Base-by-base conservation (phyloP, 2,329 filamentous ascomycete species). In the Epichloe aotearoae region DNA sequence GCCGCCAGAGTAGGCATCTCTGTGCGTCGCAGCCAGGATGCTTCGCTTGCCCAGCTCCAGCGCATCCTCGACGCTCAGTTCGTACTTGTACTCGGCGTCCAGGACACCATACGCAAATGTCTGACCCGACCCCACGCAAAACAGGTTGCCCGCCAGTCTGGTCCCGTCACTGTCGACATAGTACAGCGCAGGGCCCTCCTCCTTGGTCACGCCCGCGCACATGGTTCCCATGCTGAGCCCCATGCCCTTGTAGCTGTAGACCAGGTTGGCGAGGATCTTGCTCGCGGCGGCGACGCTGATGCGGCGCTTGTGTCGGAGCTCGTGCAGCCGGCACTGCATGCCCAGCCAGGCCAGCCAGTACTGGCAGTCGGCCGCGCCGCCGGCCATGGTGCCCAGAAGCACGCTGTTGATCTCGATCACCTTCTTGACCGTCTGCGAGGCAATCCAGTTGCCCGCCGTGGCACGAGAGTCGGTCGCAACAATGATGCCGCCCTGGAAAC, bases 351-450 rank as follows among this genome's bases (percentile, higher is more conserved):
- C 90, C 57, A 98, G 86, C 93, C 93, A 98, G 80, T 96, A 97
- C 82, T 97, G 93, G 72, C 93, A 98, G 73, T 98, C 93, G 69
- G 93, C 93, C 65, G 93, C 93, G 72, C 93, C 93, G 70, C 93
- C 93, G 56, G 93, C 93, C 91, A 98, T 95, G 60, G 93, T 98
- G 58, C 93, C 93, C 63, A 98, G 73, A 70, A 98, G 78, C 70
- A 84, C 86, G 71, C 78, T 88, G 76, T 95, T 95, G 77, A 95
- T 95, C 78, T 95, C 89, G 66, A 98, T 97, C 60, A 98, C 93
- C 79, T 98, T 98, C 83, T 98, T 98, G 66, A 98, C 93, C 50
- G 93, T 98, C 78, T 98, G 93, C 73, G 88, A 95, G 58, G 93
- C 93, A 71, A 98, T 98, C 93, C 93, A 98, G 80, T 93, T 94